These are phyloP conservation scores for Lasiodiplodia sp. DNA, from an alignment of 2,329 filamentous ascomycete genomes.

Conservation along the genomic window DNA sequence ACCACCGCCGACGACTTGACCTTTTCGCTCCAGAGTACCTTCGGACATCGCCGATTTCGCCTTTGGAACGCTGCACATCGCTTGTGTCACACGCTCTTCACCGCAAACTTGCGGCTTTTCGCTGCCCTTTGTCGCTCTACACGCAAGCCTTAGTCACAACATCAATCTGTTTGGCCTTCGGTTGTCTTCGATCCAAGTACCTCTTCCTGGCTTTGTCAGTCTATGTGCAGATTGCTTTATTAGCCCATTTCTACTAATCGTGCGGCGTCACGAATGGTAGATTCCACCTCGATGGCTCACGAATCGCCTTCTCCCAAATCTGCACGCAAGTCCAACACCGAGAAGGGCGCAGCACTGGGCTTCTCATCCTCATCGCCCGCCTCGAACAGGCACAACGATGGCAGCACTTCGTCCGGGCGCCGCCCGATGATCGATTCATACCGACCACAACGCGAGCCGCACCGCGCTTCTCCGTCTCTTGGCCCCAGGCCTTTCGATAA, in stretches of 20 bases:
- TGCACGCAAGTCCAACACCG: not conserved
- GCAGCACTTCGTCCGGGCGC: not conserved
- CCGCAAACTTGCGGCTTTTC: too few relatives aligned
- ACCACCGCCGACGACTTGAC: not conserved
- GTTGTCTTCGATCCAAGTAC: too few relatives aligned
- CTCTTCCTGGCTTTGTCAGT: too few relatives aligned
- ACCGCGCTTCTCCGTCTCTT: not conserved
- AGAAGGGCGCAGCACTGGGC: not conserved
- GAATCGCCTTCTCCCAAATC: not conserved
- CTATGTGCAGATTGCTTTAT: too few relatives aligned
- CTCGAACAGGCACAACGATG: not conserved
- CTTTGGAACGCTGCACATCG: too few relatives aligned
- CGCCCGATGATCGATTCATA: not conserved
- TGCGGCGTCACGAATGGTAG: not conserved
- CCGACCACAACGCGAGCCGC: not conserved
- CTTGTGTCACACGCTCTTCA: too few relatives aligned
- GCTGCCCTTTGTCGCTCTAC: too few relatives aligned
- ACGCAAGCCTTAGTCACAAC: too few relatives aligned
- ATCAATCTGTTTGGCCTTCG: too few relatives aligned
- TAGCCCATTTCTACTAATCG: too few relatives aligned
- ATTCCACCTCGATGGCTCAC: not conserved
- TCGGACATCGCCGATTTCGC: too few relatives aligned
- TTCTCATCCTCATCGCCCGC: not conserved
- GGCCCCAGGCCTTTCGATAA: not conserved
- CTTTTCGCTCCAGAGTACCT: too few relatives aligned